These are phyloP conservation scores for Boletellus dicymbophilus DNA, from an alignment of 1,284 basidiomycete genomes.

Conservation along the genomic window DNA sequence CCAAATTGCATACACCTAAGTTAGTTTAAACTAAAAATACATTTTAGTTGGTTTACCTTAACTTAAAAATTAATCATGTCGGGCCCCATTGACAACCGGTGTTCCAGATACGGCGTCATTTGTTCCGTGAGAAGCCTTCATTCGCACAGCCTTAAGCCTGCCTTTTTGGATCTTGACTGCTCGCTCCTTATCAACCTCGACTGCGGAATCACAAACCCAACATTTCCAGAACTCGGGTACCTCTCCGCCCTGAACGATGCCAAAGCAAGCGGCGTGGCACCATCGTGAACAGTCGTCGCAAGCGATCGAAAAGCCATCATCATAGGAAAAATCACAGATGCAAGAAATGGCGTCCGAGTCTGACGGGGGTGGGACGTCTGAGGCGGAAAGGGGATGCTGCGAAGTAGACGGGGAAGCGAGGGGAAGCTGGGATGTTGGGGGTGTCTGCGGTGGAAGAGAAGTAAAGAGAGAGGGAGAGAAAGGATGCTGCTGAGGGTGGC, in stretches of 20 bases:
- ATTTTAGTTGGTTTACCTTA: too few relatives aligned
- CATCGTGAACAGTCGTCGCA: conserved; percentile 90
- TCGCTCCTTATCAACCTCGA: conserved; percentile 44
- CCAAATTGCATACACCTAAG: conserved; percentile 18
- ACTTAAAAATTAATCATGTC: too few relatives aligned
- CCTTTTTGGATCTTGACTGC: conserved; percentile 48
- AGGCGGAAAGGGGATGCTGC: conserved; percentile 17
- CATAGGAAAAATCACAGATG: conserved; percentile 73
- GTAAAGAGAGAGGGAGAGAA: conserved; percentile 20
- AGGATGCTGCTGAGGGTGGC: conserved; percentile 17
- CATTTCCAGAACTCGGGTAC: conserved; percentile 79
- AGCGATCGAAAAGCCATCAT: conserved; percentile 92
- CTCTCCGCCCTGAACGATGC: conserved; percentile 58
- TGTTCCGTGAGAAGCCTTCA: conserved; percentile 26
- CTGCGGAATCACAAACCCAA: conserved; percentile 56
- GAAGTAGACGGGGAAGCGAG: conserved; percentile 25
- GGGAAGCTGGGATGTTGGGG: conserved; percentile 13
- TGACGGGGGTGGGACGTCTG: conserved; percentile 24
- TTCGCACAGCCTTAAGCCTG: conserved; percentile 27
- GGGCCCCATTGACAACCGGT: conserved; percentile 15
- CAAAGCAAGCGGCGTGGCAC: conserved; percentile 91
- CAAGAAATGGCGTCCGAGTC: conserved; percentile 60
- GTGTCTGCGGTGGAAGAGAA: conserved; percentile 17
- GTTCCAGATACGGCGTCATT: conserved; percentile 18
- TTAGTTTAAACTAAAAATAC: too few relatives aligned